Percentiles rank a stretch among this genome's conserved stretches.
These are phyloP conservation scores for Ceratocystiopsis minuta DNA, from an alignment of 2,329 filamentous ascomycete species.

Conservation along the genomic window DNA sequence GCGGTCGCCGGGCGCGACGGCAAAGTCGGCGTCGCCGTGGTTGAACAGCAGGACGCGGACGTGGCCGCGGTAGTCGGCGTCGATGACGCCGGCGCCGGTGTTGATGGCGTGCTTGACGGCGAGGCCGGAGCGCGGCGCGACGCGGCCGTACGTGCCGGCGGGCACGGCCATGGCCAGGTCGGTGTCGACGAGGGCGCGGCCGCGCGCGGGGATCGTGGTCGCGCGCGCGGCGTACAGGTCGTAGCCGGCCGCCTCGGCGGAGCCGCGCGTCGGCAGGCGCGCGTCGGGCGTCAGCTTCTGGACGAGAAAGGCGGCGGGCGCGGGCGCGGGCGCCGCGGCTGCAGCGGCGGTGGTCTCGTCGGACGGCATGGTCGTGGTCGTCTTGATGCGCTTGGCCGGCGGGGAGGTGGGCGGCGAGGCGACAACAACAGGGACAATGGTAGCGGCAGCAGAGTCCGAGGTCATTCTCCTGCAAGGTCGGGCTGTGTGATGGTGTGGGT, in stretches of 20 bases:
- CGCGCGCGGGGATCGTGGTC: conserved; percentile 59
- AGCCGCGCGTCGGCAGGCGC: conserved; percentile 73
- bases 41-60: conserved; percentile 95
- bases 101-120: conserved; percentile 93
- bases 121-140: conserved; percentile 80
- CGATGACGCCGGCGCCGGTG: conserved; percentile 88
- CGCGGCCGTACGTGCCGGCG: conserved; percentile 75
- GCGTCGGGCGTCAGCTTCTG: conserved; percentile 73
- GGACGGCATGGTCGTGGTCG: not conserved
- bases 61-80: conserved; percentile 88
- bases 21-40: conserved; percentile 66
- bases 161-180: conserved; percentile 85
- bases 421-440: conserved; percentile 10
- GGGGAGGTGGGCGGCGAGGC: conserved; percentile 51
- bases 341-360: no score
- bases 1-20: conserved; percentile 68
- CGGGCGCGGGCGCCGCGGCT: conserved; percentile 5
- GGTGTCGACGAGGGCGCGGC: conserved; percentile 75
- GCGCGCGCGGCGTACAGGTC: conserved; percentile 71
- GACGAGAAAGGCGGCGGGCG: conserved; percentile 43
- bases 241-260: conserved; percentile 79
- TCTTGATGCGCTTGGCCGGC: conserved; percentile 65
- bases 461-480: conserved; percentile 2
- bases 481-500: not conserved
- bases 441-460: conserved; percentile 3